Evolutionary conservation across 192 early-diverging fungal genomes (phyloP), one percentile per base, ranked within the genome.

Genomic region (Podila verticillata): DNA sequence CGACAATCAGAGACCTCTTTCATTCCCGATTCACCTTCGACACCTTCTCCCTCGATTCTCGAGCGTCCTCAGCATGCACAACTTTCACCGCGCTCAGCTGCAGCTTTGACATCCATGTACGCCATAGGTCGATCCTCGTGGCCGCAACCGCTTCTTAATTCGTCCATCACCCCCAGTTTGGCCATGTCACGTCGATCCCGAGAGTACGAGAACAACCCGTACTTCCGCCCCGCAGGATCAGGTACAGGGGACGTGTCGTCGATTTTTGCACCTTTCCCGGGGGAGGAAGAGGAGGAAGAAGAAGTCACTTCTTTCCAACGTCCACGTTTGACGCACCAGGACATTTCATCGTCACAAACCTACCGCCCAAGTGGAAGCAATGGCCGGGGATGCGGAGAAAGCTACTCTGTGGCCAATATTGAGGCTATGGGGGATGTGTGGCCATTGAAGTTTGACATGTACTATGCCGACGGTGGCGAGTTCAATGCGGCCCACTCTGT

Each of bases 401-500:
- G 24, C 7, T 35, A 36, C 7, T 29, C 49, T 26, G 51, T 24
- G 29, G 15, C 58, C 2, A 58, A 22, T 31, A 34, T 48, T 19
- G 68, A 79, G 51, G 22, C 64, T 0, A 57, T 5, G 26, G 75
- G 59, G 19, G 77, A 80, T 60, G 70, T 72, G 5, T 72, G 77
- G 70, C 77, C 77, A 28, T 26, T 80, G 17, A 80, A 65, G 36
- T 80, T 80, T 72, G 66, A 80, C 0, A 66, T 80, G 70, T 80
- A 72, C 47, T 70, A 72, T 54, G 69, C 77, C 3, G 77, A 80
- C 28, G 77, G 77, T 32, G 77, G 77, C 7, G 77, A 80, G 30
- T 80, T 80, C 51, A 80, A 80, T 35, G 66, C 83, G 0, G 32
- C 77, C 0, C 84, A 87, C 61, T 72, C 78, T 28, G 79, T 87